Evolutionary conservation across 2,329 filamentous ascomycete species (phyloP), one percentile per base, ranked within the genome.

Genomic region (Ophiocordyceps camponoti-leonardi): DNA sequence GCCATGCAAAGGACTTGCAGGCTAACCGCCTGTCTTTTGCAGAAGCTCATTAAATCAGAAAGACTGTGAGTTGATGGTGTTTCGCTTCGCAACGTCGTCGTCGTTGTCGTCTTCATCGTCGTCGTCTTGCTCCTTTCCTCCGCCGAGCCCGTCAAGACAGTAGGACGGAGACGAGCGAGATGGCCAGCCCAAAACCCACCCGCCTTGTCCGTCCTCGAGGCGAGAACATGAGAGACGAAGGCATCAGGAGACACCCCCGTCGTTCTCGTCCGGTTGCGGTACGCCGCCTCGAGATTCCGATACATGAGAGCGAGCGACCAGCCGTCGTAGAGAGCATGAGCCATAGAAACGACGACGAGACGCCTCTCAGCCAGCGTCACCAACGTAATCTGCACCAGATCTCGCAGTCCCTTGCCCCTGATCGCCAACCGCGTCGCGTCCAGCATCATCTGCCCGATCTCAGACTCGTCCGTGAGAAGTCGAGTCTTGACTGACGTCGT

Each of bases 261-360:
- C 3, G 53, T 50, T 12, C 65, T 57, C 12, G 65, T 57, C 0
- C 58, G 50, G 5, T 66, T 65, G 5, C 65, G 43, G 50, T 93
- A 94, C 2, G 80, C 77, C n/a, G 61, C 66, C 16, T 69, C 61
- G 1, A 94, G 71, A 54, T 92, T 79, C 41, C 72, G 66, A 53
- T 92, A 86, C 1, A 95, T 61, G 16, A 93, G 64, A 4, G 69
- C 67, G 13, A 95, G 71, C 3, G 87, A 94, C 75, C 81, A 87
- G 1, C 88, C 88, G 56, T 95, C 88, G 52, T 95, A 95, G 19
- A 94, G 68, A 1, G 87, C 86, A 61, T 95, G 88, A 0, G 87
- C 74, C 37, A 94, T 78, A 0, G 86, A 88, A 1, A 95, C 58
- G 5, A 80, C 55, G 1, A 80, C 50, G 46, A 71, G 75, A 4